Conservation (phyloP, 1,284 basidiomycete genomes). For the Heterobasidion occidentale region DNA sequence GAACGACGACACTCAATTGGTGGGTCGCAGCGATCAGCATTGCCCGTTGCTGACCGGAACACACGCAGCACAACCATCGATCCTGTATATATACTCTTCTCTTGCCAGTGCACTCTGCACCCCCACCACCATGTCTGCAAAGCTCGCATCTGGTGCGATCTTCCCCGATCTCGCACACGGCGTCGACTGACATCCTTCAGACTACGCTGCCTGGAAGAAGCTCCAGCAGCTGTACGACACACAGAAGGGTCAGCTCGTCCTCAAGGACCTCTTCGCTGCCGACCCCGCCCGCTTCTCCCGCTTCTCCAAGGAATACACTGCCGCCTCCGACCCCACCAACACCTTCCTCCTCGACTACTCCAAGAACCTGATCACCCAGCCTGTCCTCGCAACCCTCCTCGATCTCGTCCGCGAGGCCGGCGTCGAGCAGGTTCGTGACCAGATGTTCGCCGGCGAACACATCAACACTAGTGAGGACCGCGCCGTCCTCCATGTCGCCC, state of each 20-base stretch:
- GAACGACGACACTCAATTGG: not conserved
- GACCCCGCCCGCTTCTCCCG: constrained; percentile 85
- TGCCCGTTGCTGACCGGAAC: not conserved
- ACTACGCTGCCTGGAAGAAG: constrained; percentile 86
- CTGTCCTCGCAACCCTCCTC: constrained; percentile 74
- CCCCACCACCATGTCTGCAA: not conserved
- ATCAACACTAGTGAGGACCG: constrained; percentile 99
- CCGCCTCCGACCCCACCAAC: constrained; percentile 57
- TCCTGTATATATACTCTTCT: not conserved
- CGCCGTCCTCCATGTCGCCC: constrained; percentile 91
- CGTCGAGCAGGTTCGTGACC: constrained; percentile 81
- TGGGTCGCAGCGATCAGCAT: not conserved
- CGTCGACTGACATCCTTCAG: constrained; percentile 30
- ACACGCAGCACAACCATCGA: not conserved
- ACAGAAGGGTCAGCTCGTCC: constrained; percentile 69
- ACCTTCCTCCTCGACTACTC: constrained; percentile 93
- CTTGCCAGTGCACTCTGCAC: not conserved
- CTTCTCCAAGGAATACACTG: constrained; percentile 76
- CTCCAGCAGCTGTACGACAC: constrained; percentile 81
- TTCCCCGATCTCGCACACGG: not conserved
- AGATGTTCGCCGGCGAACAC: constrained; percentile 93
- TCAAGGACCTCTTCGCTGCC: constrained; percentile 87
- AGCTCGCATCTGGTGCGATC: not conserved
- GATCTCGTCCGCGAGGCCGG: constrained; percentile 80
- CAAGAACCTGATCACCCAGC: constrained; percentile 91